Evolutionary conservation across 805 yeast species (phyloP).

Genomic region (Kluyveromyces aestuarii): DNA sequence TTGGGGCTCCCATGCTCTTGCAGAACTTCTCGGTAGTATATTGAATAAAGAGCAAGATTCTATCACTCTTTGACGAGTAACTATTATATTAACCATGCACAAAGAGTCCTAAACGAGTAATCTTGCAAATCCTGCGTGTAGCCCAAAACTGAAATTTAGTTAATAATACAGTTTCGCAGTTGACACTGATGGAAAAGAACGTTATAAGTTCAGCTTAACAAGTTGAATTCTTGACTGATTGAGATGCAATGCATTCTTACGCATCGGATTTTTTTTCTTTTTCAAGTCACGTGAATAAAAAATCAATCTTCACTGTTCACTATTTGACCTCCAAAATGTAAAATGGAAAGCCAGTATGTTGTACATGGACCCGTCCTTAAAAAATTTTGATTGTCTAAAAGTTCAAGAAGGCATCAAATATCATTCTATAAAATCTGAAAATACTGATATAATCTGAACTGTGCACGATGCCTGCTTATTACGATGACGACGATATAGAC

Average conservation of each 20-base stretch:
- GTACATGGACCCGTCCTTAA: too few relatives aligned
- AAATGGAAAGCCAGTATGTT: too few relatives aligned
- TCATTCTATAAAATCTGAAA: not conserved
- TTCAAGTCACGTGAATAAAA: not conserved
- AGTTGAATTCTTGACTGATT: not conserved
- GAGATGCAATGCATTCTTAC: too few relatives aligned
- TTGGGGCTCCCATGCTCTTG: conserved; percentile 9
- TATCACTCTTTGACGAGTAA: conserved; percentile 1
- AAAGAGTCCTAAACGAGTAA: not conserved
- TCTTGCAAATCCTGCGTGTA: not conserved
- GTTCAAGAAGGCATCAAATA: not conserved
- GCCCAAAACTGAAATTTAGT: not conserved
- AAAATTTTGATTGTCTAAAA: too few relatives aligned
- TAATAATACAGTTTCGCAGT: too few relatives aligned
- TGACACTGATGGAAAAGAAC: too few relatives aligned
- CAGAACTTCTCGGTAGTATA: conserved; percentile 12
- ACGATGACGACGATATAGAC: conserved; percentile 16
- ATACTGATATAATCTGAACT: not conserved
- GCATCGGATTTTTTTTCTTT: not conserved
- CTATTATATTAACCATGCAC: not conserved
- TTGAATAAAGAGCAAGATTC: conserved; percentile 9
- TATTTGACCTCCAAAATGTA: not conserved
- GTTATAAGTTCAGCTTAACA: too few relatives aligned
- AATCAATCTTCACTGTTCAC: not conserved
- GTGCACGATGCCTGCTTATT: conserved; percentile 6